Evolutionary conservation across 805 yeast species (phyloP).

Genomic region (Sporopachydermia quercuum): DNA sequence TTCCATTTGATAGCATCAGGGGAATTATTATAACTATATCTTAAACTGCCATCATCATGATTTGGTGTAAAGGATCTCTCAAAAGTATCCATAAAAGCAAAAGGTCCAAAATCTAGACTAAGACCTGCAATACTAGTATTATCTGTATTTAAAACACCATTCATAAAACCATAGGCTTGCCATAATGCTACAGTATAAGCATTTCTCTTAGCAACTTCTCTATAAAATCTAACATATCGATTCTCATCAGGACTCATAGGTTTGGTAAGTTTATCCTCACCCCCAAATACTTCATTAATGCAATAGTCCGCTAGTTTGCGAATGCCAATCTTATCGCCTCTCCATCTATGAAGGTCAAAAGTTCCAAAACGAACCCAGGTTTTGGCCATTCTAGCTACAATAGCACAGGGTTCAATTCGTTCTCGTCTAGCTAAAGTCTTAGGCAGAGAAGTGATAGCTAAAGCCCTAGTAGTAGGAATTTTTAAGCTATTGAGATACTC

Average conservation of each 20-base stretch:
- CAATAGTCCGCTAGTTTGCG: constrained; percentile 56
- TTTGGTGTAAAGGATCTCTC: constrained; percentile 78
- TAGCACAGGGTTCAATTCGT: constrained; percentile 61
- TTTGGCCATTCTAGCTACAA: constrained; percentile 71
- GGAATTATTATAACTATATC: constrained; percentile 73
- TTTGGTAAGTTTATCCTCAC: constrained; percentile 19
- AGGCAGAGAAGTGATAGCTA: constrained; percentile 60
- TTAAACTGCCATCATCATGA: constrained; percentile 57
- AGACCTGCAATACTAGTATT: constrained; percentile 83
- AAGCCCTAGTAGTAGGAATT: constrained; percentile 76
- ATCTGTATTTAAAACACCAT: constrained; percentile 91
- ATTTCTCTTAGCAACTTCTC: constrained; percentile 57
- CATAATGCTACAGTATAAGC: constrained; percentile 69
- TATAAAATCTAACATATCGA: constrained; percentile 54
- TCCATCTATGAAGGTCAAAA: constrained; percentile 67
- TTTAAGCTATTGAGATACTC: constrained; percentile 67
- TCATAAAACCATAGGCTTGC: constrained; percentile 86
- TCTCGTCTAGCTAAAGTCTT: constrained; percentile 62
- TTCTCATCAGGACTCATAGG: constrained; percentile 19
- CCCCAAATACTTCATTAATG: constrained; percentile 43
- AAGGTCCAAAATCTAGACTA: constrained; percentile 90
- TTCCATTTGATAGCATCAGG: constrained; percentile 93
- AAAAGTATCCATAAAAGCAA: constrained; percentile 76
- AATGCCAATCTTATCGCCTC: constrained; percentile 53
- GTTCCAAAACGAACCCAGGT: constrained; percentile 82